Evolutionary conservation across 2,329 filamentous ascomycete species (phyloP).

Genomic region (Verticillium nubilum): DNA sequence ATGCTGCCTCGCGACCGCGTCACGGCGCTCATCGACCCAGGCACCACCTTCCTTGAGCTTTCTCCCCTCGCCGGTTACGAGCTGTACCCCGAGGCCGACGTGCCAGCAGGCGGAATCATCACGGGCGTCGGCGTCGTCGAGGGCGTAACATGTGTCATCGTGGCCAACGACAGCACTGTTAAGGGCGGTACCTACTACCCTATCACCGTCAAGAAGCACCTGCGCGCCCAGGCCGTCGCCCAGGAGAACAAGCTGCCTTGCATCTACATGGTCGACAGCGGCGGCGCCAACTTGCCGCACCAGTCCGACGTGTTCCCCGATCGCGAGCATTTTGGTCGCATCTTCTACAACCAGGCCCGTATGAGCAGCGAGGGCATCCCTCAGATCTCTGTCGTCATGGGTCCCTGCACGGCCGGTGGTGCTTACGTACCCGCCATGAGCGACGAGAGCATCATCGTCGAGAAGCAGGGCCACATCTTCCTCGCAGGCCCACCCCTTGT

Average conservation of each 20-base stretch:
- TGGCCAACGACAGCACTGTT: slow-evolving; percentile 94
- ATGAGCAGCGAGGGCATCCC: slow-evolving; percentile 89
- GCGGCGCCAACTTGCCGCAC: slow-evolving; percentile 89
- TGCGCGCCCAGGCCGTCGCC: slow-evolving; percentile 85
- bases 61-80: slow-evolving; percentile 84
- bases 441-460: slow-evolving; percentile 94
- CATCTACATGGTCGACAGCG: slow-evolving; percentile 94
- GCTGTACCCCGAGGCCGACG: slow-evolving; percentile 80
- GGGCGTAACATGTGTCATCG: slow-evolving; percentile 86
- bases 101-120: slow-evolving; percentile 86
- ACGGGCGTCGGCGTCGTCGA: slow-evolving; percentile 87
- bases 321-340: slow-evolving; percentile 88
- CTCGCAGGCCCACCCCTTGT: slow-evolving; percentile 90
- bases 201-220: slow-evolving; percentile 95
- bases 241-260: slow-evolving; percentile 79
- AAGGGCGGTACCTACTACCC: slow-evolving; percentile 97
- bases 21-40: slow-evolving; percentile 80
- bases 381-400: slow-evolving; percentile 94
- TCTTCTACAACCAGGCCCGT: slow-evolving; percentile 96
- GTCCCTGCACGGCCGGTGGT: slow-evolving; percentile 90
- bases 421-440: slow-evolving; percentile 97
- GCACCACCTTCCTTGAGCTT: slow-evolving; percentile 88
- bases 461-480: slow-evolving; percentile 95
- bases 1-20: slow-evolving; percentile 92
- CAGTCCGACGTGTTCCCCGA: slow-evolving; percentile 96